These are phyloP conservation scores for Nothophaeocryptopus gaeumannii DNA, from an alignment of 2,329 filamentous ascomycete genomes.

Conservation along the genomic window DNA sequence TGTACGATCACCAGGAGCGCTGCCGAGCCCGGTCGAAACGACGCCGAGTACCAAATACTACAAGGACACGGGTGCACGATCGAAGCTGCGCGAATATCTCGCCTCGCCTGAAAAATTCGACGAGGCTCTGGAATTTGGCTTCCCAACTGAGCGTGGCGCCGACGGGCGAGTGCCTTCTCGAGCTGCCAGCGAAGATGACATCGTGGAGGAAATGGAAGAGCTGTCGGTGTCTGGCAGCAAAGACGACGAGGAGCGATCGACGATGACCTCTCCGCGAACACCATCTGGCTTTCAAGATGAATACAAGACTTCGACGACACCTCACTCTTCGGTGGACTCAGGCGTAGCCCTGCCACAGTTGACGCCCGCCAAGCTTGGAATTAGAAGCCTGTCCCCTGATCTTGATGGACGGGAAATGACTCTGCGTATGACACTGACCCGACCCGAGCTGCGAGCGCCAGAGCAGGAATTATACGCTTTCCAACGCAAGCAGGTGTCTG, in stretches of 20 bases:
- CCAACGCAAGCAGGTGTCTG: slow-evolving; percentile 20
- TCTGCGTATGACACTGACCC: slow-evolving; percentile 88
- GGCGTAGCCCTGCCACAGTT: slow-evolving; percentile 29
- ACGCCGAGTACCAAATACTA: slow-evolving; percentile 58
- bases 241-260: slow-evolving; percentile 14
- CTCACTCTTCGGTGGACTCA: slow-evolving; percentile 38
- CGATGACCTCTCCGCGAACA: slow-evolving; percentile 7
- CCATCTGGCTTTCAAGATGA: slow-evolving; percentile 12
- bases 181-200: slow-evolving; percentile 7
- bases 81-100: slow-evolving; percentile 81
- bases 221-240: slow-evolving; percentile 14
- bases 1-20: slow-evolving; percentile 5
- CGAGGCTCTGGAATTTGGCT: slow-evolving; percentile 90
- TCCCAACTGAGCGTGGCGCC: slow-evolving; percentile 50
- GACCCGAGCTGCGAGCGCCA: slow-evolving; percentile 76
- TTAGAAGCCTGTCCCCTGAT: slow-evolving; percentile 18
- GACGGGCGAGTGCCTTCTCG: too few relatives aligned
- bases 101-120: slow-evolving; percentile 93
- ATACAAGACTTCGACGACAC: slow-evolving; percentile 1
- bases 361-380: slow-evolving; percentile 7
- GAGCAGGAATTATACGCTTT: slow-evolving; percentile 68
- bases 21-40: background rate
- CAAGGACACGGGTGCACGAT: slow-evolving; percentile 81
- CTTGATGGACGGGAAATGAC: slow-evolving; percentile 74
- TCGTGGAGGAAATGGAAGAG: slow-evolving; percentile 10